These are phyloP conservation scores for Macrolepiota fuliginosa DNA, from an alignment of 768 basidiomycete species.

Conservation along the genomic window DNA sequence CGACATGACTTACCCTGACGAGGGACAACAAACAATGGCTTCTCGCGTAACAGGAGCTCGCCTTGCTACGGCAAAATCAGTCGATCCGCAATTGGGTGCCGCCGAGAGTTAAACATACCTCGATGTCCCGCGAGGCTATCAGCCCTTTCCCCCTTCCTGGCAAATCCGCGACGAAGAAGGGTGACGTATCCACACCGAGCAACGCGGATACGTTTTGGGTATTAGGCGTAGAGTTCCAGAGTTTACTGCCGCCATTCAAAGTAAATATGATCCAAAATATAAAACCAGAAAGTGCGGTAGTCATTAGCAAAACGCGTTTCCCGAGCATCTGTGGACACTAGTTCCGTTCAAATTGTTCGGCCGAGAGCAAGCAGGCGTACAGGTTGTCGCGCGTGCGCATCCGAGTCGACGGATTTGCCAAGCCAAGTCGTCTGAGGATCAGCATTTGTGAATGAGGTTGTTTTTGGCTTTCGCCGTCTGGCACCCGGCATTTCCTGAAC, in stretches of 20 bases:
- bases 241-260: neutral
- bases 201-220: neutral
- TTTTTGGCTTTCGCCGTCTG: conserved; percentile 1
- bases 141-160: conserved; percentile 56
- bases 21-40: conserved; percentile 53
- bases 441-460: neutral
- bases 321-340: neutral
- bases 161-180: conserved; percentile 38
- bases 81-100: neutral
- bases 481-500: neutral
- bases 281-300: neutral
- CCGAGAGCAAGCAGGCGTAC: neutral
- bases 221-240: neutral
- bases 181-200: neutral
- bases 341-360: neutral
- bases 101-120: conserved; percentile 30
- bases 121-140: conserved; percentile 49
- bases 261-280: neutral
- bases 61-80: conserved; percentile 42
- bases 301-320: neutral
- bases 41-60: conserved; percentile 54
- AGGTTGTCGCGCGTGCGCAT: neutral
- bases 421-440: neutral
- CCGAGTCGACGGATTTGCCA: neutral
- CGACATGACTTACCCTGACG: conserved; percentile 34